Percentiles rank a stretch among this genome's conserved stretches.
phyloP scores from a whole-genome alignment of 768 basidiomycete genomes.

The Lactarius psammicola region DNA sequence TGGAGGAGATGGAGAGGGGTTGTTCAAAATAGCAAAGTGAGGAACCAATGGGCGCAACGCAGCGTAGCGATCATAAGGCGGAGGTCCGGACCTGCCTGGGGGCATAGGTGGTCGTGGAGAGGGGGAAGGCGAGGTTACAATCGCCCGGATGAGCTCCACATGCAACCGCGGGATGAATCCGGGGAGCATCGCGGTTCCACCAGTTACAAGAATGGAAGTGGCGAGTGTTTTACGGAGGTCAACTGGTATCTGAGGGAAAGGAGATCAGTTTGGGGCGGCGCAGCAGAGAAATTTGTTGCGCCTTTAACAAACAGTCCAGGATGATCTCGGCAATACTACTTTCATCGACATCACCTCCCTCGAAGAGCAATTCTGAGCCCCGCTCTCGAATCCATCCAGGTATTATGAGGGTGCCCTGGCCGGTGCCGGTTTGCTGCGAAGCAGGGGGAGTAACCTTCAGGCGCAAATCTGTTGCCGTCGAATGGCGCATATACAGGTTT shows the following conservation, averaged over 20 bases:
- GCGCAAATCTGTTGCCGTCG: slow-evolving; percentile 71
- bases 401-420: slow-evolving; percentile 73
- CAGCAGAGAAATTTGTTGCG: slow-evolving; percentile 32
- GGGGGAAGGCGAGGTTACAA: slow-evolving; percentile 43
- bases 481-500: slow-evolving; percentile 69
- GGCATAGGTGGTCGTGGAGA: slow-evolving; percentile 39
- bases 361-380: slow-evolving; percentile 87
- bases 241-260: slow-evolving; percentile 64
- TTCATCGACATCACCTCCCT: slow-evolving; percentile 86
- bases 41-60: slow-evolving; percentile 66
- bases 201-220: slow-evolving; percentile 80
- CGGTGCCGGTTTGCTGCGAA: slow-evolving; percentile 66
- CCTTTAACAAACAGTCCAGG: slow-evolving; percentile 78
- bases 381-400: slow-evolving; percentile 96
- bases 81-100: slow-evolving; percentile 42
- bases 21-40: slow-evolving; percentile 81
- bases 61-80: slow-evolving; percentile 72
- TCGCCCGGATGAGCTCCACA: slow-evolving; percentile 63
- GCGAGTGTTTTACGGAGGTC: slow-evolving; percentile 85
- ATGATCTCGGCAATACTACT: slow-evolving; percentile 80
- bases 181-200: slow-evolving; percentile 89
- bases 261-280: slow-evolving; percentile 18
- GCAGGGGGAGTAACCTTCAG: slow-evolving; percentile 67
- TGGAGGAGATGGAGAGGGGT: slow-evolving; percentile 59
- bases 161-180: slow-evolving; percentile 92